Base-by-base conservation (phyloP, 2,329 filamentous ascomycete species). In the Fusarium pseudocircinatum region DNA sequence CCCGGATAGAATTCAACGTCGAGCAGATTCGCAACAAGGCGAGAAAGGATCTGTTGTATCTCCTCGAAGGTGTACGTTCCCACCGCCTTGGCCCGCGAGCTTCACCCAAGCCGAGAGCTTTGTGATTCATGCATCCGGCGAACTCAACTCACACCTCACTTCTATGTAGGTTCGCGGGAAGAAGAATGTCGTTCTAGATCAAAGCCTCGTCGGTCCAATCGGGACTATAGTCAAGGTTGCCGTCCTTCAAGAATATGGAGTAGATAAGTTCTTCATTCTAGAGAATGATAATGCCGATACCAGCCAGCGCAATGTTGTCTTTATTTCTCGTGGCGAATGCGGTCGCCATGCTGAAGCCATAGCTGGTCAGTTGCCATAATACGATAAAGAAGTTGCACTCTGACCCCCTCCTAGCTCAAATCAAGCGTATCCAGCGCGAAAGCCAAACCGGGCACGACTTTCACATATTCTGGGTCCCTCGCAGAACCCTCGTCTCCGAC, bases 151-250 rank as follows among this genome's bases (percentile, higher is more conserved):
- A 75, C 63, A 49, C 67, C 70, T 60, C 59, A 26, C 40, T 54
- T 46, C 36, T 59, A 40, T 56, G 49, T 80, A 99, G 96, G 94
- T 98, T 75, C 94, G 96, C 81, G 97, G 97, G 77, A 99, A 98
- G 90, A 99, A 99, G 88, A 98, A 98, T 80, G 87, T 99, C 70
- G 93, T 99, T 59, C 92, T 99, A 80, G 96, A 98, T 82, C 94
- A 93, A 83, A 92, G 92, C 78, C 88, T 99, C 77, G 95, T 96
- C 75, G 96, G 96, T 30, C 94, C 95, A 36, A 89, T 99, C 76
- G 94, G 95, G 67, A 88, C 96, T 67, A 92, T 99, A 75, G 94
- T 97, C 84, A 98, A 98, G 82, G 97, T 98, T 79, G 96, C 96
- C 28, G 96, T 94, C 15, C 88, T 98, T 22, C 94, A 98, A 81